Evolutionary conservation across 148 eudicot species (phyloP).

Genomic region (Pouteria glomerata): DNA sequence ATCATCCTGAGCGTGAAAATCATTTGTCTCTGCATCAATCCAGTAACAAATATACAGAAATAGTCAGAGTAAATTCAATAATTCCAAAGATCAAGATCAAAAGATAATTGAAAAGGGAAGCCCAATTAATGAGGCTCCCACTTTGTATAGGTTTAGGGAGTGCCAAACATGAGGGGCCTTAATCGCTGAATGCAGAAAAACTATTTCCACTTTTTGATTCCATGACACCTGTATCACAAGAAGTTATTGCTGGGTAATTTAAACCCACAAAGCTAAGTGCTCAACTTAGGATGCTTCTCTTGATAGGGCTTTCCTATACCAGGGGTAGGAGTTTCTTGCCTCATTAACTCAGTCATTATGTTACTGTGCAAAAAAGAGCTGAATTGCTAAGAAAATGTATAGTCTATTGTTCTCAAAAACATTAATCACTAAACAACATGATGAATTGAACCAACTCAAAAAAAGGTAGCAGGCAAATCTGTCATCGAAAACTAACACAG

Average conservation of each 20-base stretch:
- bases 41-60: conserved; percentile 18
- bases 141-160: too few species aligned
- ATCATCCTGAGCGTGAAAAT: conserved; percentile 40
- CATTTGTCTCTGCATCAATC: conserved; percentile 45
- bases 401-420: background rate
- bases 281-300: background rate
- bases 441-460: background rate
- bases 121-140: too few species aligned
- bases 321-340: background rate
- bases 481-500: background rate
- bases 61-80: conserved; percentile 10
- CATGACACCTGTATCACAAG: background rate
- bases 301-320: background rate
- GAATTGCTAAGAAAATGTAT: background rate
- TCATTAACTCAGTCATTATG: background rate
- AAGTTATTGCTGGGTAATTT: background rate
- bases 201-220: background rate
- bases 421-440: background rate
- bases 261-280: background rate
- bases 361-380: background rate
- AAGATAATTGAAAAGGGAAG: background rate
- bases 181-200: too few species aligned
- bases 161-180: too few species aligned
- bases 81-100: background rate
- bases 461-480: background rate